Evolutionary conservation across 306 rosid species (phyloP), one percentile per base, ranked within the genome.

Genomic region (Fragaria nilgerrensis): DNA sequence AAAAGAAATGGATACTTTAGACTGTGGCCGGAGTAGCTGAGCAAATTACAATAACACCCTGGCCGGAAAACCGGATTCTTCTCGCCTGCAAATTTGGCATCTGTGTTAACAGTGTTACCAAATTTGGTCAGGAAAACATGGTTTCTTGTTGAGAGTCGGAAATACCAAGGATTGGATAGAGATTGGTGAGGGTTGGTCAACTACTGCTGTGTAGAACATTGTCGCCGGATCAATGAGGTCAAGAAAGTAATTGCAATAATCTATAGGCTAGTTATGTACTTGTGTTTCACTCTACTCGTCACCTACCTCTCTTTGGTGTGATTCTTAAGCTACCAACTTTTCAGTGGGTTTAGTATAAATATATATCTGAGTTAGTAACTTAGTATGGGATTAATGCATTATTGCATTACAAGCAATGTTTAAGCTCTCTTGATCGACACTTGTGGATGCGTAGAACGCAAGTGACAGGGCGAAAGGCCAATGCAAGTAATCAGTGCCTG

Each of bases 111-210:
- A 41, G 44, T 41, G 41, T 16, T 1, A 62, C 48, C 13, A 62
- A 25, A 17, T 43, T 22, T 52, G 48, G 84, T 72, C 69, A 78
- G 17, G 17, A 29, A 1, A 0, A 45, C 47, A 48, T 13, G 77
- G 32, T 70, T 41, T 73, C 1, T 32, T 8, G 47, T 34, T 52
- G 27, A 27, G 84, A 80, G 79, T 67, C 17, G 11, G 44, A 15
- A 64, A 83, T 22, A 56, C 62, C 29, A n/a, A 55, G 29, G 29
- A n/a, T 82, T 83, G 70, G 90, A 83, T 90, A 63, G 36, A 79
- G 72, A 83, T 67, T 76, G 75, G 90, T 43, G 73, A 47, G 71
- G 84, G 76, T 86, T 80, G 92, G 87, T 88, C 69, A 86, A 78
- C 90, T 29, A 83, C 82, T 29, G 78, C 79, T 77, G 37, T 77